These are phyloP conservation scores for Delphinella strobiligena DNA, from an alignment of 2,329 filamentous ascomycete genomes.

Conservation along the genomic window DNA sequence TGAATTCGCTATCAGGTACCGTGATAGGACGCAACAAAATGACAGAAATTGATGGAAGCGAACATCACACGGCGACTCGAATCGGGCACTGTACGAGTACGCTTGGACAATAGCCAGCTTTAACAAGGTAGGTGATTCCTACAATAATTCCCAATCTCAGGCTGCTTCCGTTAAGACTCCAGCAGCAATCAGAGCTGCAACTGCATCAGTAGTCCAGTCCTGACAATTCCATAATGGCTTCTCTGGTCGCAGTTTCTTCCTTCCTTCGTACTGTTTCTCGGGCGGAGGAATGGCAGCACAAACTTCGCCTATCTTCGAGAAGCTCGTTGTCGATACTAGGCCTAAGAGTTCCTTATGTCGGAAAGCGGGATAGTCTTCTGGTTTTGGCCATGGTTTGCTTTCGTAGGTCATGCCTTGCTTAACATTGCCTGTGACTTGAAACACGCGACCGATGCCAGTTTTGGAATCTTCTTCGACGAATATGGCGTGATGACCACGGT, in stretches of 20 bases:
- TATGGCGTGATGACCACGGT: not conserved
- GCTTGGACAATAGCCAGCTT: no score
- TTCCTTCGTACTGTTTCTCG: not conserved
- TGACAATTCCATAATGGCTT: not conserved
- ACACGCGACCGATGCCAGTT: not conserved
- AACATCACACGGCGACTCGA: no score
- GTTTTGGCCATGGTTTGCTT: not conserved
- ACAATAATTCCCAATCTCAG: no score
- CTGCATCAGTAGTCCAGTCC: not conserved
- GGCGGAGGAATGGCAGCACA: not conserved
- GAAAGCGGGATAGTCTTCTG: not conserved
- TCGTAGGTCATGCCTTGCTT: not conserved
- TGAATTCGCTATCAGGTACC: no score
- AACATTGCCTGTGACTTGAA: not conserved
- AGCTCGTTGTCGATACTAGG: not conserved
- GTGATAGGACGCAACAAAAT: no score
- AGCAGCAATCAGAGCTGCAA: not conserved
- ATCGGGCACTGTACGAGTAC: no score
- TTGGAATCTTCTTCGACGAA: not conserved
- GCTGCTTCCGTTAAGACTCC: no score
- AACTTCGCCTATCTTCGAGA: not conserved
- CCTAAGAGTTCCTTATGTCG: not conserved
- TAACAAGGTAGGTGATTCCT: no score
- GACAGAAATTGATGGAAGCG: no score
- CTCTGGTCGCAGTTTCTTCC: not conserved